These are phyloP conservation scores for Scenedesmus sp. DNA, from an alignment of 163 green algal species.

Conservation along the genomic window DNA sequence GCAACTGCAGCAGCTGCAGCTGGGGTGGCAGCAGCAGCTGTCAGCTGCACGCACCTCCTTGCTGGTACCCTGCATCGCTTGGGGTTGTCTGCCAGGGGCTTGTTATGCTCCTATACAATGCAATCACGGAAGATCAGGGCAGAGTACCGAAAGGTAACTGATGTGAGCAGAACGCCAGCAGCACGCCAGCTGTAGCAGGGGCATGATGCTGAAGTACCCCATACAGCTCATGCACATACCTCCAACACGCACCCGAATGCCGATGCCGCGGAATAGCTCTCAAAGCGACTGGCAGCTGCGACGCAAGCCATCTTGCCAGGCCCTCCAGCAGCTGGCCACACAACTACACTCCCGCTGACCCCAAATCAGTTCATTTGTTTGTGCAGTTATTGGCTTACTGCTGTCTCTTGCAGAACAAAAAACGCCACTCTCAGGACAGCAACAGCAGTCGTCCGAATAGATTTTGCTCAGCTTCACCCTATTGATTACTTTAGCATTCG, in stretches of 20 bases:
- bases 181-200: not conserved
- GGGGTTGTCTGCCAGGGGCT: slow-evolving; percentile 11
- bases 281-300: slow-evolving; percentile 17
- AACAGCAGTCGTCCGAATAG: not conserved
- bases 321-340: not conserved
- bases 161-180: slow-evolving; percentile 8
- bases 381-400: not conserved
- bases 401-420: not conserved
- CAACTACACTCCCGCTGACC: not conserved
- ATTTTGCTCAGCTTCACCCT: not conserved
- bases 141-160: not conserved
- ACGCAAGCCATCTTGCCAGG: slow-evolving; percentile 13
- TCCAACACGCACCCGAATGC: slow-evolving; percentile 3
- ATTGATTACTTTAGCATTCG: not conserved
- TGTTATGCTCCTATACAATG: slow-evolving; percentile 33
- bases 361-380: not conserved
- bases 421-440: slow-evolving; percentile 8
- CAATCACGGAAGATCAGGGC: slow-evolving; percentile 20
- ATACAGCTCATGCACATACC: not conserved
- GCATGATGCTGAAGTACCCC: not conserved
- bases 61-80: slow-evolving; percentile 30
- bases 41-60: slow-evolving; percentile 7
- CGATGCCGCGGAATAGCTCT: slow-evolving; percentile 22
- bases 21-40: not conserved
- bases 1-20: not conserved